Evolutionary conservation across 495 filamentous ascomycete genomes (phyloP).

Genomic region (Xylaria curta): DNA sequence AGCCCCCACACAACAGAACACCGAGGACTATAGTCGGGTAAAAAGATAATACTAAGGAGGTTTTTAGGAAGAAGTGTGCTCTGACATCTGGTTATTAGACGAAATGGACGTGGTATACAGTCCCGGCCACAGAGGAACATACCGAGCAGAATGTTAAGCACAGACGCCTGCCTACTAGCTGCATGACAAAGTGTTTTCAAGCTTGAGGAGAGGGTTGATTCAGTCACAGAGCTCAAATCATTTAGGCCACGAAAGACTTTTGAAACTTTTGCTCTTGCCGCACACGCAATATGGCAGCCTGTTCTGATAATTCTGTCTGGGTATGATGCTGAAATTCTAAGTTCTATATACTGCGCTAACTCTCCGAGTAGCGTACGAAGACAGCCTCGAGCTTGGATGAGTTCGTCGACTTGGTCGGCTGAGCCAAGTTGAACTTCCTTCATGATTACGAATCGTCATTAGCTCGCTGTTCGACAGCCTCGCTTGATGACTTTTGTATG

Average conservation of each 20-base stretch:
- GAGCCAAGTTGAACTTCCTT: background rate
- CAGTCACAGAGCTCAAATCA: background rate
- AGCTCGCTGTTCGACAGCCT: constrained; percentile 4
- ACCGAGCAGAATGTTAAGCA: too few relatives aligned
- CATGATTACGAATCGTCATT: background rate
- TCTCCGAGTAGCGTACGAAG: constrained; percentile 15
- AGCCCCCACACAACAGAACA: too few relatives aligned
- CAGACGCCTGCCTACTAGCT: too few relatives aligned
- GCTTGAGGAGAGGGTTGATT: background rate
- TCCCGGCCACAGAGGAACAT: too few relatives aligned
- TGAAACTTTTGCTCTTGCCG: background rate
- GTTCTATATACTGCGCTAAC: constrained; percentile 38
- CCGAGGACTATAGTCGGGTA: too few relatives aligned
- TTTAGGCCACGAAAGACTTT: background rate
- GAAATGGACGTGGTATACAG: too few relatives aligned
- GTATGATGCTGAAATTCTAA: constrained; percentile 42
- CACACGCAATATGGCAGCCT: background rate
- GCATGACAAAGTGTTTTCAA: too few relatives aligned
- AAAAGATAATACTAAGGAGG: too few relatives aligned
- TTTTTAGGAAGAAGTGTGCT: too few relatives aligned
- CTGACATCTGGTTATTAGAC: too few relatives aligned
- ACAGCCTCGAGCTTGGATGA: background rate
- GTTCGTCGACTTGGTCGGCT: background rate
- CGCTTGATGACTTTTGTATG: background rate
- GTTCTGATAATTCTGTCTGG: constrained; percentile 23